Evolutionary conservation across 352 stramenopile genomes (phyloP).

Genomic region (Phytopythium aichiense): DNA sequence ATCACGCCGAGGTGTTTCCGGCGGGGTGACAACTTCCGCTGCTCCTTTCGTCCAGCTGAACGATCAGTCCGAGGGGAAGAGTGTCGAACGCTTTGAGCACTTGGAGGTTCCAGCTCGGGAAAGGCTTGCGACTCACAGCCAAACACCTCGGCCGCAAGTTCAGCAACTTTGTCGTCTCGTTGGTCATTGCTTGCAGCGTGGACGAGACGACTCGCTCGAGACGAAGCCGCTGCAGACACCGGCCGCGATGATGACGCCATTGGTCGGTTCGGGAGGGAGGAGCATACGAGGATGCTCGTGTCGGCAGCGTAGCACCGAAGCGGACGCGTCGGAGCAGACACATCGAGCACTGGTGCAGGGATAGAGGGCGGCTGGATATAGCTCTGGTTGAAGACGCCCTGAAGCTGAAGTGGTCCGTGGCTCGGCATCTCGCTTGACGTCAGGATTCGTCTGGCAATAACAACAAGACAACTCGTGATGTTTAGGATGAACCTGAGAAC

Average conservation of each 20-base stretch:
- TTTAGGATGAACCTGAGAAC: background rate
- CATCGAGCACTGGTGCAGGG: background rate
- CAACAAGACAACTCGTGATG: background rate
- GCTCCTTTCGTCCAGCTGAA: background rate
- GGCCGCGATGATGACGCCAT: background rate
- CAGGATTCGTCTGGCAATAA: background rate
- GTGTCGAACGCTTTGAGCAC: background rate
- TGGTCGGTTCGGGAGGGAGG: background rate
- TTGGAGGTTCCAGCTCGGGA: background rate
- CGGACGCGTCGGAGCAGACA: background rate
- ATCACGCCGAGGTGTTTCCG: constrained; percentile 16
- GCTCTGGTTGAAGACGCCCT: constrained; percentile 1
- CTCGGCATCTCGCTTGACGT: background rate
- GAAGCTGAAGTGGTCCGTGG: background rate
- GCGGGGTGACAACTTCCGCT: background rate
- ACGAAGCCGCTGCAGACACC: background rate
- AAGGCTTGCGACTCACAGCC: background rate
- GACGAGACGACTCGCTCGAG: background rate
- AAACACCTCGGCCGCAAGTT: background rate
- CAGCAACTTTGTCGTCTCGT: background rate
- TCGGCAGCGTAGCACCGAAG: background rate
- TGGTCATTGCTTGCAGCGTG: background rate
- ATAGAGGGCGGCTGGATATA: background rate
- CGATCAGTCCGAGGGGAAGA: background rate
- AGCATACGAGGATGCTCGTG: background rate